phyloP scores from a whole-genome alignment of 441 rosid species.

The Aleurites moluccanus region DNA sequence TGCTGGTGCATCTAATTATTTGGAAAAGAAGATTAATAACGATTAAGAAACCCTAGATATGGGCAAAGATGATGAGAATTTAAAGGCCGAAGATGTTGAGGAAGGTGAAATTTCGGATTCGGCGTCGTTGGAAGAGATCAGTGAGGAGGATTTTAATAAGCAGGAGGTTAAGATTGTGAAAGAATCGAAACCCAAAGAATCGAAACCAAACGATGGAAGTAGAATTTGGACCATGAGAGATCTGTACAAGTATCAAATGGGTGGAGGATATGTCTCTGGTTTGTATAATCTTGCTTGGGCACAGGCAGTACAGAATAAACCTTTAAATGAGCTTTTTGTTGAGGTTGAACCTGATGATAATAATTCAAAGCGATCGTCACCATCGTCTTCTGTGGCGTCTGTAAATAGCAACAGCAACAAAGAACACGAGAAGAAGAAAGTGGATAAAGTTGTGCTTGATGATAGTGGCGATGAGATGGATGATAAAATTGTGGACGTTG shows the following conservation, averaged over 20 bases:
- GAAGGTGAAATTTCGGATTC: constrained; percentile 92
- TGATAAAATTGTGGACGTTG: constrained; percentile 21
- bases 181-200: constrained; percentile 45
- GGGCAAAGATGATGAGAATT: constrained; percentile 45
- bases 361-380: constrained; percentile 38
- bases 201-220: constrained; percentile 39
- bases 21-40: not conserved
- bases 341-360: constrained; percentile 53
- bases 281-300: constrained; percentile 93
- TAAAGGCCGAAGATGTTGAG: constrained; percentile 58
- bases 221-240: constrained; percentile 91
- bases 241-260: constrained; percentile 53
- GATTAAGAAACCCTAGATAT: constrained; percentile 34
- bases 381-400: constrained; percentile 35
- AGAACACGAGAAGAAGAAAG: constrained; percentile 23
- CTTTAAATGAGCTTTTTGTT: constrained; percentile 58
- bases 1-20: constrained; percentile 35
- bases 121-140: constrained; percentile 62
- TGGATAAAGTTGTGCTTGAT: constrained; percentile 49
- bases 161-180: constrained; percentile 35
- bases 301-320: constrained; percentile 91
- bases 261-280: constrained; percentile 58
- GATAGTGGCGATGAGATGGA: constrained; percentile 57
- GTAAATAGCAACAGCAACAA: constrained; percentile 30
- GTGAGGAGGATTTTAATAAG: constrained; percentile 58